Conservation (phyloP, 208 protist genomes). For the Acanthamoeba sp. region DNA sequence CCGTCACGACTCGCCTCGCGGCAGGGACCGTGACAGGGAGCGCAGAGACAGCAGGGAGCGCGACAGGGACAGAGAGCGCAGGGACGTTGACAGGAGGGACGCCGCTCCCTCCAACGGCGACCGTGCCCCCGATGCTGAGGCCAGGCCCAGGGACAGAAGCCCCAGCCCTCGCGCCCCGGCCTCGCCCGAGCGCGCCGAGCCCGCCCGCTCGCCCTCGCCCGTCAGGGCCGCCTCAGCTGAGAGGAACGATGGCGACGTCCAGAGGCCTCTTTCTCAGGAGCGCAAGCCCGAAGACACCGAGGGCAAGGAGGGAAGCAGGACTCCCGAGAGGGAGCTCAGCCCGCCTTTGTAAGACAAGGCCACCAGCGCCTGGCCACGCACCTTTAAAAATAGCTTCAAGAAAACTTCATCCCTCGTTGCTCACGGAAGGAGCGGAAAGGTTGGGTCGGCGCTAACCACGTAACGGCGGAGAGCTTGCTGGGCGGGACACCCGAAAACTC, state of each 20-base stretch:
- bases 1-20: slow-evolving; percentile 22
- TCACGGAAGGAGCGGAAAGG: not conserved
- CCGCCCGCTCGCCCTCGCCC: not conserved
- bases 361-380: not conserved
- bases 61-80: slow-evolving; percentile 28
- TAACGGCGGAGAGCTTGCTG: not conserved
- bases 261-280: not conserved
- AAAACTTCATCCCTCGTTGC: not conserved
- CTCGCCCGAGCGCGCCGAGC: not conserved
- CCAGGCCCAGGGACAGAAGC: not conserved
- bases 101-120: not conserved
- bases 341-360: not conserved
- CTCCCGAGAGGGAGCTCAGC: slow-evolving; percentile 17
- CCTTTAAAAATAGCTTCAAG: not conserved
- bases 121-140: not conserved
- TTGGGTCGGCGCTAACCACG: not conserved
- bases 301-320: not conserved
- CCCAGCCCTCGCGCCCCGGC: not conserved
- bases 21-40: slow-evolving; percentile 21
- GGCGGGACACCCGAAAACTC: not conserved
- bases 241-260: not conserved
- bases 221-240: not conserved
- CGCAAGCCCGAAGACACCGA: not conserved
- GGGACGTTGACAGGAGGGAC: not conserved
- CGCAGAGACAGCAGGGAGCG: slow-evolving; percentile 6